Percentiles rank a stretch among this genome's conserved stretches.
Evolutionary conservation across 1,139 yeast species (phyloP).

Genomic region (Geotrichum klebahnii): DNA sequence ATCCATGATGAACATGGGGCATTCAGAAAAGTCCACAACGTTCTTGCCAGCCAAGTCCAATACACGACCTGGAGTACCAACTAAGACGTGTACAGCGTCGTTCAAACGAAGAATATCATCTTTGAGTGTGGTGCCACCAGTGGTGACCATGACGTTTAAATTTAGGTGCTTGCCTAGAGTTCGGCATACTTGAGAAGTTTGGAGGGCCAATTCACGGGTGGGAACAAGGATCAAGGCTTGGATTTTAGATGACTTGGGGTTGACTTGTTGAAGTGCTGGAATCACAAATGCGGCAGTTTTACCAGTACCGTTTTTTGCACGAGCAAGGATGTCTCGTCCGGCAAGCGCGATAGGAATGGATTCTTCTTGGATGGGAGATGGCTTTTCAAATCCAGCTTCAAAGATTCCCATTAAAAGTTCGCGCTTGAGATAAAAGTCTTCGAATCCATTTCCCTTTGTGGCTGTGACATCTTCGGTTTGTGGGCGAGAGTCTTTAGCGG

Average conservation of each 20-base stretch:
- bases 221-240: slow-evolving; percentile 90
- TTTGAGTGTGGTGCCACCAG: slow-evolving; percentile 93
- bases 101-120: slow-evolving; percentile 91
- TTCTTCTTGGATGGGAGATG: slow-evolving; percentile 97
- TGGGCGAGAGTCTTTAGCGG: slow-evolving; percentile 81
- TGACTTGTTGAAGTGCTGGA: slow-evolving; percentile 77
- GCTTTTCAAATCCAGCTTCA: slow-evolving; percentile 97
- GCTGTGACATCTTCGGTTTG: slow-evolving; percentile 95
- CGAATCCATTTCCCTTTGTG: slow-evolving; percentile 87
- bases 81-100: slow-evolving; percentile 87
- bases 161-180: slow-evolving; percentile 95
- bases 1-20: slow-evolving; percentile 92
- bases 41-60: slow-evolving; percentile 87
- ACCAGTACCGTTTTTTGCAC: slow-evolving; percentile 98
- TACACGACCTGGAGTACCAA: slow-evolving; percentile 96
- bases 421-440: slow-evolving; percentile 85
- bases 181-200: slow-evolving; percentile 94
- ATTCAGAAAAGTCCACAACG: slow-evolving; percentile 80
- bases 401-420: slow-evolving; percentile 96
- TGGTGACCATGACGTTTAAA: slow-evolving; percentile 93
- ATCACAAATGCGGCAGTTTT: slow-evolving; percentile 95
- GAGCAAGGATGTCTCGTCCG: slow-evolving; percentile 93
- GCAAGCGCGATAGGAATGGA: slow-evolving; percentile 92
- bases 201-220: slow-evolving; percentile 93
- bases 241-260: slow-evolving; percentile 77